Percentiles rank a stretch among this genome's conserved stretches.
Conservation (phyloP, 345 rosid genomes). For the Odontarrhena argentea region DNA sequence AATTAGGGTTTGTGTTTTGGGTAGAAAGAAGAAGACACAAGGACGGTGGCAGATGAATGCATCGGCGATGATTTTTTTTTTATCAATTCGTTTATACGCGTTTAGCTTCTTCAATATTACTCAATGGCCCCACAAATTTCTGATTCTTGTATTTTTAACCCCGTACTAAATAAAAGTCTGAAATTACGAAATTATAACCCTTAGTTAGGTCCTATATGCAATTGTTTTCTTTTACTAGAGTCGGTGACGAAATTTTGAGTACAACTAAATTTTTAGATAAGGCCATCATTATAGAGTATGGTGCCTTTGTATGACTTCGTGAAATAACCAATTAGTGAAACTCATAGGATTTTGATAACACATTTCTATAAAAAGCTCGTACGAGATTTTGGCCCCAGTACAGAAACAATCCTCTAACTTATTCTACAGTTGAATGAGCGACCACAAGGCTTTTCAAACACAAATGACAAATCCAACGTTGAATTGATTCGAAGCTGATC, state of each 20-base stretch:
- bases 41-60: not conserved
- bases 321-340: not conserved
- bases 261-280: too few relatives aligned
- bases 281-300: too few relatives aligned
- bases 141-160: not conserved
- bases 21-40: not conserved
- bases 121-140: not conserved
- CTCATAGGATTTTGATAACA: not conserved
- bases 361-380: not conserved
- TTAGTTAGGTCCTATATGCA: not conserved
- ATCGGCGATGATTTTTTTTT: conserved; percentile 6
- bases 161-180: not conserved
- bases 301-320: too few relatives aligned
- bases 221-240: not conserved
- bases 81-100: conserved; percentile 32
- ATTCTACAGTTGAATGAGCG: conserved; percentile 22
- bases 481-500: conserved; percentile 11
- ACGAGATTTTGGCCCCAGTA: conserved; percentile 1
- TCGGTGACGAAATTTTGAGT: conserved; percentile 3
- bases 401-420: conserved; percentile 17
- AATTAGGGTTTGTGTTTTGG: conserved; percentile 31
- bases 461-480: conserved; percentile 22
- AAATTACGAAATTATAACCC: not conserved
- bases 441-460: conserved; percentile 30
- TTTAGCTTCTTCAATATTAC: conserved; percentile 15